Percentiles rank a stretch among this genome's conserved stretches.
phyloP scores from a whole-genome alignment of 2,329 filamentous ascomycete genomes.

The Colletotrichum tropicale region DNA sequence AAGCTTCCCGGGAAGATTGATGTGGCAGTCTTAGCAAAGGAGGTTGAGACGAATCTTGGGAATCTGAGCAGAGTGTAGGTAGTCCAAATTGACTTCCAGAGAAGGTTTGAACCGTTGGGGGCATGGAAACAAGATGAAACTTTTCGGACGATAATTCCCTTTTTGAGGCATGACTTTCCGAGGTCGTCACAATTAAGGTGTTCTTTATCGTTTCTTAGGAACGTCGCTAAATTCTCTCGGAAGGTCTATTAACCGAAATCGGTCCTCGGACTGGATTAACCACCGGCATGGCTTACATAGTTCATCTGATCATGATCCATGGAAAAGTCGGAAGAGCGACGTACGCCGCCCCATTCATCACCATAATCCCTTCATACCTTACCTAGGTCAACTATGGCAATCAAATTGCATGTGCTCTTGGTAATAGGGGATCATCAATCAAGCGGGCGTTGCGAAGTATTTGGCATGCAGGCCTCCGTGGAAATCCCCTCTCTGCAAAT shows the following conservation, averaged over 20 bases:
- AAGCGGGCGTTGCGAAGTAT: accelerated
- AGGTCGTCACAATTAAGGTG: background rate
- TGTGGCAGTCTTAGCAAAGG: accelerated
- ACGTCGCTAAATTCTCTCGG: background rate
- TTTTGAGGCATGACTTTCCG: background rate
- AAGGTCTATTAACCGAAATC: background rate
- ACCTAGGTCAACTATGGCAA: background rate
- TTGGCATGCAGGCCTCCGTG: background rate
- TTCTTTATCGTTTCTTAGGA: background rate
- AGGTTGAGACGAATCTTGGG: background rate
- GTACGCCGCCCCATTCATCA: accelerated
- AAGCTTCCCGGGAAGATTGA: background rate
- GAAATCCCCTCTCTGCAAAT: background rate
- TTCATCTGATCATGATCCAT: background rate
- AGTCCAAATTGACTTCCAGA: background rate
- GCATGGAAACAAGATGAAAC: background rate
- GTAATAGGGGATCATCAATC: background rate
- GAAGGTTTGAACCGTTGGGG: background rate
- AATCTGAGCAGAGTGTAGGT: accelerated
- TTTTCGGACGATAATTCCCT: background rate
- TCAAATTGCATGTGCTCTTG: background rate
- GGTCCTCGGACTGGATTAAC: background rate
- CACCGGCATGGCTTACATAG: background rate
- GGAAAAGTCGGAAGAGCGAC: background rate
- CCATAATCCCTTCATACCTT: accelerated